These are phyloP conservation scores for Blechomonas ayalai DNA, from an alignment of 208 protist genomes.

Conservation along the genomic window DNA sequence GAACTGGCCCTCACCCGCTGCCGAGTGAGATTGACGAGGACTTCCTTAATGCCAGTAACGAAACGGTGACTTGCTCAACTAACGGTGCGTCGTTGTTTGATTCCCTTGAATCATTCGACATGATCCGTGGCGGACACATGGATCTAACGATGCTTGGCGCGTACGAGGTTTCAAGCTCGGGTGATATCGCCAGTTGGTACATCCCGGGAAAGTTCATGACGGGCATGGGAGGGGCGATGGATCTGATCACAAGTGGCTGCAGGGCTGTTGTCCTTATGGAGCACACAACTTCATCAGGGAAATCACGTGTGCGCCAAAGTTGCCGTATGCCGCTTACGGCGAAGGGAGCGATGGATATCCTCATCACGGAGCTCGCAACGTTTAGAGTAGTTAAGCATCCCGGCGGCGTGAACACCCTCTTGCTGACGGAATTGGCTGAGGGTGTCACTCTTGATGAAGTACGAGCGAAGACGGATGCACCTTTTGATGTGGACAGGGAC, in stretches of 20 bases:
- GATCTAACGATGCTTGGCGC: slow-evolving; percentile 92
- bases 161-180: slow-evolving; percentile 83
- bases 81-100: slow-evolving; percentile 76
- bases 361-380: slow-evolving; percentile 93
- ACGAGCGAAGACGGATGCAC: slow-evolving; percentile 31
- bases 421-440: slow-evolving; percentile 72
- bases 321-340: slow-evolving; percentile 89
- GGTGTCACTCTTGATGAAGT: slow-evolving; percentile 83
- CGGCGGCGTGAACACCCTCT: slow-evolving; percentile 25
- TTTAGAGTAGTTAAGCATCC: slow-evolving; percentile 68
- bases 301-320: slow-evolving; percentile 72
- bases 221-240: slow-evolving; percentile 95
- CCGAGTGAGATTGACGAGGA: slow-evolving; percentile 87
- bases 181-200: slow-evolving; percentile 95
- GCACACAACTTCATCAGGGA: slow-evolving; percentile 83
- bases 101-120: slow-evolving; percentile 82
- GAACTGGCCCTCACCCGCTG: slow-evolving; percentile 91
- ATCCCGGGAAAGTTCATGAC: slow-evolving; percentile 94
- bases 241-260: slow-evolving; percentile 77
- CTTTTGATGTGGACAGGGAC: slow-evolving; percentile 35
- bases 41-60: slow-evolving; percentile 96
- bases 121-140: slow-evolving; percentile 92
- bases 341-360: slow-evolving; percentile 62
- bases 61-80: slow-evolving; percentile 91
- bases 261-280: slow-evolving; percentile 93